These are phyloP conservation scores for Salvia rosmarinus DNA, from an alignment of 257 asterid species.

Conservation along the genomic window DNA sequence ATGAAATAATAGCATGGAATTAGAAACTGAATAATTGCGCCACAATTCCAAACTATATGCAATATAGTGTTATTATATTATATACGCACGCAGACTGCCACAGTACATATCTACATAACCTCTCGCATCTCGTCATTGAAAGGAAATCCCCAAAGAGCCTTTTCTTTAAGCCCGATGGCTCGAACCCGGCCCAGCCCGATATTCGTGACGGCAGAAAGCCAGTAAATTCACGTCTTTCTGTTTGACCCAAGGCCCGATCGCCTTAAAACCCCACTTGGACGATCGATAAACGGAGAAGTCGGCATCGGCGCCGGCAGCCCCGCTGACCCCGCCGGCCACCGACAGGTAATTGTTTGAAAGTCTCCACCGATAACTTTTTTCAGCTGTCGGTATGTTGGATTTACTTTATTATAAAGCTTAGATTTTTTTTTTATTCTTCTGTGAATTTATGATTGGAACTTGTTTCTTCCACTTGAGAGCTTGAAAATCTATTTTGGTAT, in stretches of 20 bases:
- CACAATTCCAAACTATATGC: background rate
- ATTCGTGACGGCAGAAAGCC: background rate
- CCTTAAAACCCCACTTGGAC: conserved; percentile 10
- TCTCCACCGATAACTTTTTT: background rate
- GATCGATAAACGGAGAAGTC: background rate
- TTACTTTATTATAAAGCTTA: conserved; percentile 2
- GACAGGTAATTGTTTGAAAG: conserved; percentile 13
- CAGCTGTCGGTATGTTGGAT: background rate
- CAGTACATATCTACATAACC: background rate
- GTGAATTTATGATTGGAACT: background rate
- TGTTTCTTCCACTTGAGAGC: background rate
- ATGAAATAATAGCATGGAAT: background rate
- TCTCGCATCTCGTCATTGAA: background rate
- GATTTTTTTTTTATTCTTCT: background rate
- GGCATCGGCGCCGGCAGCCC: conserved; percentile 26
- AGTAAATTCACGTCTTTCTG: background rate
- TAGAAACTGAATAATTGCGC: background rate
- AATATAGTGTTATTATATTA: background rate
- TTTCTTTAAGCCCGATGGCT: background rate
- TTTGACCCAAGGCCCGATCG: background rate
- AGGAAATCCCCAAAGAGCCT: background rate
- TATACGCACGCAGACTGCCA: background rate
- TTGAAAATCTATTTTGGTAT: conserved; percentile 1
- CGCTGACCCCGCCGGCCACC: conserved; percentile 14
- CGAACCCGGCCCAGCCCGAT: conserved; percentile 26